Evolutionary conservation across 1,284 basidiomycete genomes (phyloP).

Genomic region (Exobasidium cylindrosporum): DNA sequence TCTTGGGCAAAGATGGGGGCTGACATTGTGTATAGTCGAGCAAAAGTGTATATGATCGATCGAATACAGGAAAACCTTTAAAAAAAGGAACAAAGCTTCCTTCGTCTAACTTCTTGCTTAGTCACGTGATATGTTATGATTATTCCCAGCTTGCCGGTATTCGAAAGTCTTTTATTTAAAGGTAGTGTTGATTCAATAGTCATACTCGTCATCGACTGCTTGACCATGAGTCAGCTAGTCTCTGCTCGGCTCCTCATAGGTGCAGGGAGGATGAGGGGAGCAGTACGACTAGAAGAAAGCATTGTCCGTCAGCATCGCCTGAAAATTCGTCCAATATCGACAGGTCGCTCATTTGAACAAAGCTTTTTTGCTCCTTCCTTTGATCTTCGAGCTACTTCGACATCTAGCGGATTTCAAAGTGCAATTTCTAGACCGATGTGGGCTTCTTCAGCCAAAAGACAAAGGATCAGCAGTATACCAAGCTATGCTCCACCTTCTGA

Average conservation of each 20-base stretch:
- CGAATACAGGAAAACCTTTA: neutral
- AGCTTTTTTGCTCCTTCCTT: conserved; percentile 8
- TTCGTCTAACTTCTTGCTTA: neutral
- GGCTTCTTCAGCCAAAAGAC: neutral
- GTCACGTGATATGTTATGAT: too few species aligned
- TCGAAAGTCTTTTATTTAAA: too few species aligned
- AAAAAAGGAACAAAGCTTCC: neutral
- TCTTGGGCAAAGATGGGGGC: conserved; percentile 53
- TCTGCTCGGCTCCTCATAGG: conserved; percentile 14
- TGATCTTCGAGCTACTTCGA: neutral
- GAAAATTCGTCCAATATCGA: neutral
- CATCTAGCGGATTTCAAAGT: neutral
- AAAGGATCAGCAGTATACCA: neutral
- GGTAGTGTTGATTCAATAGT: too few species aligned
- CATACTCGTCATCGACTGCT: too few species aligned
- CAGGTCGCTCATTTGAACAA: neutral
- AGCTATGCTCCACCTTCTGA: conserved; percentile 32
- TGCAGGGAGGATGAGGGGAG: neutral
- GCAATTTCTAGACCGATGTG: neutral
- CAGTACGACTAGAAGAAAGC: too few species aligned
- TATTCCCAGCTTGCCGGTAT: too few species aligned
- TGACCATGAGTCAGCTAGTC: conserved; percentile 15
- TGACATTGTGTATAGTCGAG: conserved; percentile 43
- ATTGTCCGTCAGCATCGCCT: neutral
- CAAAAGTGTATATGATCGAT: too few species aligned